These are phyloP conservation scores for Aegilops tauschii DNA, from an alignment of 176 grass and related monocot genomes.

Conservation along the genomic window DNA sequence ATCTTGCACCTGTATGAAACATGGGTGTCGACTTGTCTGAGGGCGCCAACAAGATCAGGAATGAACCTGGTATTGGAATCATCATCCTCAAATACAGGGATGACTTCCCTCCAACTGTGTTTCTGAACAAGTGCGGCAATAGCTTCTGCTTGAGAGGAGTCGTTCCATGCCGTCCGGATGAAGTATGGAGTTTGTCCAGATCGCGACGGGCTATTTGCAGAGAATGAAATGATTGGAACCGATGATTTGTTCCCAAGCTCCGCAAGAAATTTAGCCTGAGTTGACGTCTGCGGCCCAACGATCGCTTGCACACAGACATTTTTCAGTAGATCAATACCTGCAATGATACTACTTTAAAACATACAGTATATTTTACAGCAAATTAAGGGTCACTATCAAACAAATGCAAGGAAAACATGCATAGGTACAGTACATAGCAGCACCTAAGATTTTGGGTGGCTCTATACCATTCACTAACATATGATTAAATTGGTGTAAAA, in stretches of 20 bases:
- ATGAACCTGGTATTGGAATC: constrained; percentile 47
- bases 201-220: constrained; percentile 27
- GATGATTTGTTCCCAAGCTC: constrained; percentile 65
- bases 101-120: constrained; percentile 63
- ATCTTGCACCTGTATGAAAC: constrained; percentile 51
- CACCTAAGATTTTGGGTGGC: not conserved
- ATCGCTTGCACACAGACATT: constrained; percentile 74
- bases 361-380: not conserved
- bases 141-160: constrained; percentile 57
- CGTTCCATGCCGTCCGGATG: constrained; percentile 63
- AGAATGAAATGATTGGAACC: constrained; percentile 81
- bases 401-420: not conserved
- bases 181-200: constrained; percentile 61
- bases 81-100: constrained; percentile 49
- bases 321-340: constrained; percentile 79
- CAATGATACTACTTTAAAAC: not conserved
- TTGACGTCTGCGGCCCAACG: constrained; percentile 64
- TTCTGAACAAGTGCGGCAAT: constrained; percentile 52
- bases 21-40: constrained; percentile 35
- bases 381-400: not conserved
- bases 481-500: not conserved
- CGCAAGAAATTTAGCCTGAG: constrained; percentile 57
- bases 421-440: not conserved
- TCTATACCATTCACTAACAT: not conserved
- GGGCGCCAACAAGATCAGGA: constrained; percentile 57